A percentile compares a stretch with the other conserved stretches of the same genome.
These are phyloP conservation scores for Gymnopilus junonius DNA, from an alignment of 768 basidiomycete genomes.

Conservation along the genomic window DNA sequence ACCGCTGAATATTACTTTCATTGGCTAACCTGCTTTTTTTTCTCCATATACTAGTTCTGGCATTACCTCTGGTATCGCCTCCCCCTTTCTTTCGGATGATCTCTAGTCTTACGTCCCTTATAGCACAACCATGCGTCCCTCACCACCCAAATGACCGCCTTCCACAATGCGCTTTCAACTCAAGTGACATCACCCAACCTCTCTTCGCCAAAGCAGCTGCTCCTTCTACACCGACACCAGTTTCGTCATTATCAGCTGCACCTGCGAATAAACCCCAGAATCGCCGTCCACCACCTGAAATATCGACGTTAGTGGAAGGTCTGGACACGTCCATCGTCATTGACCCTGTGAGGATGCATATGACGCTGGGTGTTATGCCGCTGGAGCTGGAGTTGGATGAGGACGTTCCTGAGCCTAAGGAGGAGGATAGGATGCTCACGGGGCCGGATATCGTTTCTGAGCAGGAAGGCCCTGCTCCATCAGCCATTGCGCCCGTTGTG, in stretches of 20 bases:
- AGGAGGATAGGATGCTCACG: not conserved
- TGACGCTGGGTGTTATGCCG: slow-evolving; percentile 78
- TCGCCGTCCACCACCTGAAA: not conserved
- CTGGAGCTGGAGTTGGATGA: slow-evolving; percentile 40
- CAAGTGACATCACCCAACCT: not conserved
- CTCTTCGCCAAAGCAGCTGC: not conserved
- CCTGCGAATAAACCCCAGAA: not conserved
- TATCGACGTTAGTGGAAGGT: slow-evolving; percentile 43
- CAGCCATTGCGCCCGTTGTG: not conserved
- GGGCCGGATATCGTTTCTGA: not conserved
- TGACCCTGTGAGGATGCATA: slow-evolving; percentile 61
- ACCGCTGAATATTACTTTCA: not conserved
- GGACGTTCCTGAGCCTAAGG: not conserved
- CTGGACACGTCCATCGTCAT: slow-evolving; percentile 66
- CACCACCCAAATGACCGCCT: slow-evolving; percentile 37
- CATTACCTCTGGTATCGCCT: slow-evolving; percentile 33
- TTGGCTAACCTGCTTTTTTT: not conserved
- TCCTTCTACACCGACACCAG: too few species aligned
- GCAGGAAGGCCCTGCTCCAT: not conserved
- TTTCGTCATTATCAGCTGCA: not conserved
- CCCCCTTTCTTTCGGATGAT: not conserved
- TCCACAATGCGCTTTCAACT: slow-evolving; percentile 47
- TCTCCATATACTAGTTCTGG: slow-evolving; percentile 28
- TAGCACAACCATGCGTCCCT: slow-evolving; percentile 43
- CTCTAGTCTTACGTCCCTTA: not conserved